Conservation (phyloP, 306 rosid species). For the Styphnolobium japonicum region DNA sequence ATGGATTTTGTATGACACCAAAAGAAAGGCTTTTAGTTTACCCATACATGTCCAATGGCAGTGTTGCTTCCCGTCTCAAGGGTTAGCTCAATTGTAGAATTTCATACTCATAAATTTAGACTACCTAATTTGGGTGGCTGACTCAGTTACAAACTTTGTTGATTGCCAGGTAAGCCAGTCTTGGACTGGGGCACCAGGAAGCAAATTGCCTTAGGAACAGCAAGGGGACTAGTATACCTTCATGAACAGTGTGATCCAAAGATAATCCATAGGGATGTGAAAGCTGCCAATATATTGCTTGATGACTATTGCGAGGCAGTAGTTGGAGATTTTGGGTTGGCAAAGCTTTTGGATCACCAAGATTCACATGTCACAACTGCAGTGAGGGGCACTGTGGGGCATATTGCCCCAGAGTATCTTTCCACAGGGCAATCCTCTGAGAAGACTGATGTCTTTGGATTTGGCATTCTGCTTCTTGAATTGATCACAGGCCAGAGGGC, state of each 20-base stretch:
- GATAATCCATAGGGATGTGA: constrained; percentile 92
- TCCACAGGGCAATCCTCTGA: constrained; percentile 97
- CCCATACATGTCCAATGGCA: constrained; percentile 93
- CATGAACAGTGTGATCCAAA: constrained; percentile 98
- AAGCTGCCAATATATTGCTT: constrained; percentile 92
- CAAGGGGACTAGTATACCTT: constrained; percentile 81
- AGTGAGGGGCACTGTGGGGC: constrained; percentile 92
- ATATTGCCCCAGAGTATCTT: constrained; percentile 93
- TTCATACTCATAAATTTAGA: neutral
- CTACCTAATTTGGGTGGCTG: neutral
- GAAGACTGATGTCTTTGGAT: constrained; percentile 94
- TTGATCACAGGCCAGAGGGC: constrained; percentile 87
- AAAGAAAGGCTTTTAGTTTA: constrained; percentile 84
- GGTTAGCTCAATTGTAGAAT: constrained; percentile 36
- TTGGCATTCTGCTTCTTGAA: constrained; percentile 89
- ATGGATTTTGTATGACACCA: constrained; percentile 82
- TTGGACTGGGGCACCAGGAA: constrained; percentile 89
- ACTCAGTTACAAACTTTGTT: neutral
- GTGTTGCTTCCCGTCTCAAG: constrained; percentile 92
- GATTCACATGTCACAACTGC: constrained; percentile 98
- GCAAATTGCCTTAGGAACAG: constrained; percentile 87
- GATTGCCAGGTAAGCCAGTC: constrained; percentile 64
- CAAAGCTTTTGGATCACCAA: constrained; percentile 92
- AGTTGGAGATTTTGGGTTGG: constrained; percentile 95
- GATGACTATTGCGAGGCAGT: constrained; percentile 95